Percentiles rank a stretch among this genome's conserved stretches.
These are phyloP conservation scores for Coccomyxa sp. DNA, from an alignment of 139 green algal genomes.

Conservation along the genomic window DNA sequence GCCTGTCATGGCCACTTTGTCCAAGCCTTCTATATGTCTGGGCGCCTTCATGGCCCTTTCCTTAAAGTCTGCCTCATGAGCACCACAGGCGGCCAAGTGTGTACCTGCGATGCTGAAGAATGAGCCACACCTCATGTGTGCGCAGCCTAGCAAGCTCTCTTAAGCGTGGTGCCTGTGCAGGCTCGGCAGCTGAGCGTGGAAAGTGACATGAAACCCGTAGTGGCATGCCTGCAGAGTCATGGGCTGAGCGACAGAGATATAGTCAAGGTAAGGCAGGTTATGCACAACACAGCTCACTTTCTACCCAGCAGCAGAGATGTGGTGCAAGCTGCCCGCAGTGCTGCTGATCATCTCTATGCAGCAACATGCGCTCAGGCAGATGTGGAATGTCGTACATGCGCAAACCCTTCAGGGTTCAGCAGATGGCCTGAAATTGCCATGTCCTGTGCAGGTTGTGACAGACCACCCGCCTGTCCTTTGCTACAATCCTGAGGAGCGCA, in stretches of 20 bases:
- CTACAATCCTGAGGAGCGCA: slow-evolving; percentile 48
- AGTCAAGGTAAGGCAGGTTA: slow-evolving; percentile 17
- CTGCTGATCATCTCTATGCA: not conserved
- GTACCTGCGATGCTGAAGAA: too few relatives aligned
- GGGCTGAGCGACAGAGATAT: slow-evolving; percentile 36
- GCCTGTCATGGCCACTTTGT: not conserved
- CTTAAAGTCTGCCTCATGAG: not conserved
- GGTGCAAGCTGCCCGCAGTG: not conserved
- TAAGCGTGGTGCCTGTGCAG: too few relatives aligned
- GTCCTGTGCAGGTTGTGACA: slow-evolving; percentile 42
- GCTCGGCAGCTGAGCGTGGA: slow-evolving; percentile 44
- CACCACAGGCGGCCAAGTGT: slow-evolving; percentile 13
- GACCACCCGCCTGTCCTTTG: slow-evolving; percentile 58
- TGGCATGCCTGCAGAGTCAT: slow-evolving; percentile 39
- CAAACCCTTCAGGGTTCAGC: not conserved
- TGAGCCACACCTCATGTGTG: not conserved
- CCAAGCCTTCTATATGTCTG: not conserved
- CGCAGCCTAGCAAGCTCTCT: slow-evolving; percentile 47
- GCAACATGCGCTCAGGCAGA: not conserved
- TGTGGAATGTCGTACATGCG: not conserved
- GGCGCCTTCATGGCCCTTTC: not conserved
- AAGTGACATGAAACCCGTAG: slow-evolving; percentile 52
- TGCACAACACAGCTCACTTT: too few relatives aligned
- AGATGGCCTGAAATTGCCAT: not conserved
- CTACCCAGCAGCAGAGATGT: too few relatives aligned